Evolutionary conservation across 2,329 filamentous ascomycete genomes (phyloP).

Genomic region (Sporothrix brasiliensis): DNA sequence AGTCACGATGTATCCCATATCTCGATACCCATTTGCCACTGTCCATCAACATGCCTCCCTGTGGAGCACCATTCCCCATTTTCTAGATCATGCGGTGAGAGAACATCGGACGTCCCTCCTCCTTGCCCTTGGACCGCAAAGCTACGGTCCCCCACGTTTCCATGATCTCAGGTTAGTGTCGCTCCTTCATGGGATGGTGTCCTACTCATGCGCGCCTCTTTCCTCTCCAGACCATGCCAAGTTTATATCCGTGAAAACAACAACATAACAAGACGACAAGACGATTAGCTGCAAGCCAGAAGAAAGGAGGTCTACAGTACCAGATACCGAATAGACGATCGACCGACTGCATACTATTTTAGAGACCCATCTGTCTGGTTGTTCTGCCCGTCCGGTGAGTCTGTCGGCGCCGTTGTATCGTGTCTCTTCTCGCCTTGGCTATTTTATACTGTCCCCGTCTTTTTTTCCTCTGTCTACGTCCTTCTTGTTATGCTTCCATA

Average conservation of each 20-base stretch:
- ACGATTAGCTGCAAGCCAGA: too few species aligned
- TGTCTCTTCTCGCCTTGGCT: not conserved
- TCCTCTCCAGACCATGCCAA: not conserved
- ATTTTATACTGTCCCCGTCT: not conserved
- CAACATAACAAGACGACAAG: too few species aligned
- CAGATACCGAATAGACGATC: not conserved
- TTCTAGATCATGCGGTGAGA: constrained; percentile 26
- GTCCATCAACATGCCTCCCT: not conserved
- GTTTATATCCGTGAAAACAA: not conserved
- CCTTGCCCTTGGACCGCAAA: not conserved
- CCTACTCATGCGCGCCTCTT: not conserved
- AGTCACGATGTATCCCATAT: not conserved
- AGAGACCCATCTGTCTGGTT: not conserved
- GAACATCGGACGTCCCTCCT: not conserved
- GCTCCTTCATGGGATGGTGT: not conserved
- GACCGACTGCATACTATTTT: constrained; percentile 1
- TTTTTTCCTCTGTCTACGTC: not conserved
- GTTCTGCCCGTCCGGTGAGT: not conserved
- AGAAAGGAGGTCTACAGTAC: not conserved
- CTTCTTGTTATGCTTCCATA: constrained; percentile 1
- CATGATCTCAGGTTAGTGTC: constrained; percentile 23
- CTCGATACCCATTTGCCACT: not conserved
- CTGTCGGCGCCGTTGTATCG: constrained; percentile 6
- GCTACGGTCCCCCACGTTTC: constrained; percentile 24
- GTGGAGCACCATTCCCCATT: constrained; percentile 14